Percentiles rank a stretch among this genome's conserved stretches.
These are phyloP conservation scores for Fomitopsis pinicola DNA, from an alignment of 1,284 basidiomycete species.

Conservation along the genomic window DNA sequence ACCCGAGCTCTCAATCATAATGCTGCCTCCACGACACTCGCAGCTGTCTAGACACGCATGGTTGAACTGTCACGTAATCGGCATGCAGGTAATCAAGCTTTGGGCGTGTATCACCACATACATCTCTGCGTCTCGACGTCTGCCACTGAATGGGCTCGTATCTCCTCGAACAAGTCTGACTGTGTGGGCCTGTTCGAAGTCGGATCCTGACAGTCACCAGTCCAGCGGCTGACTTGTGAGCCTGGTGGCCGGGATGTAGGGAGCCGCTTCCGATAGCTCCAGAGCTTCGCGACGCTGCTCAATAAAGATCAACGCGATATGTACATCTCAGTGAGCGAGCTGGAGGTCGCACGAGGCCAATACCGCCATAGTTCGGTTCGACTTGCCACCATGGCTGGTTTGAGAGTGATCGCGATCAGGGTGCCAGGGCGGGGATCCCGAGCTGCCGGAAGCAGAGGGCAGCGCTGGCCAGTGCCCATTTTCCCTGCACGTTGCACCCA, in stretches of 20 bases:
- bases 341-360: too few relatives aligned
- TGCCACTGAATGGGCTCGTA: neutral
- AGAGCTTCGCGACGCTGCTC: neutral
- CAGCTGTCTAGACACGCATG: neutral
- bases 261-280: neutral
- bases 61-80: neutral
- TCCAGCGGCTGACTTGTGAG: neutral
- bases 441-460: neutral
- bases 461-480: neutral
- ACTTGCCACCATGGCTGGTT: neutral
- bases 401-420: neutral
- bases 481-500: conserved; percentile 6
- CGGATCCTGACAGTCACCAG: neutral
- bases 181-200: neutral
- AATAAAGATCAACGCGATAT: conserved; percentile 5
- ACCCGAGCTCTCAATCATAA: neutral
- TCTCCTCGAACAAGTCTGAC: neutral
- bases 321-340: neutral
- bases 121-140: neutral
- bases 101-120: neutral
- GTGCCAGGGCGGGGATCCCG: neutral
- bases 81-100: neutral
- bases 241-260: neutral
- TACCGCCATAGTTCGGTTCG: neutral
- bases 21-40: neutral